Evolutionary conservation across 331 rosid species (phyloP).

Genomic region (Cydonia oblonga): DNA sequence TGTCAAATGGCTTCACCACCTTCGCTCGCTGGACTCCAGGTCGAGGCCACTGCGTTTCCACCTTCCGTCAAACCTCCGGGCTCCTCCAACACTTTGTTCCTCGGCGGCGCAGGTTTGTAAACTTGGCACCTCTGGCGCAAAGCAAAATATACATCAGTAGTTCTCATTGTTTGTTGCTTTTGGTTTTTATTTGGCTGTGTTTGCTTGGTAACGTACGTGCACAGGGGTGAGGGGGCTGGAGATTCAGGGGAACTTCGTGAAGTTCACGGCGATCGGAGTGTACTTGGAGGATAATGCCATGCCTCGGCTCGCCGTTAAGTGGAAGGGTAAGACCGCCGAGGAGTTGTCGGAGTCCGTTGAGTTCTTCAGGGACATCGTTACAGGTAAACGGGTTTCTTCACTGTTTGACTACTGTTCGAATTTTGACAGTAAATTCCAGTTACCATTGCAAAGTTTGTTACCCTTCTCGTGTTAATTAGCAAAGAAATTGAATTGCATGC

Average conservation of each 20-base stretch:
- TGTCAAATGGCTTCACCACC: constrained; percentile 11
- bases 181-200: neutral
- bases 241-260: constrained; percentile 54
- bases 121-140: neutral
- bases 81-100: constrained; percentile 34
- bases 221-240: constrained; percentile 61
- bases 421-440: neutral
- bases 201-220: neutral
- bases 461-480: neutral
- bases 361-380: constrained; percentile 63
- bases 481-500: neutral
- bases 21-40: constrained; percentile 21
- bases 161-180: neutral
- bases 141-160: too few relatives aligned
- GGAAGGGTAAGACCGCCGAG: constrained; percentile 39
- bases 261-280: constrained; percentile 60
- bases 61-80: constrained; percentile 37
- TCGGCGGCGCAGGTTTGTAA: constrained; percentile 67
- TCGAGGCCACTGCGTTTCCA: constrained; percentile 40
- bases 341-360: constrained; percentile 45
- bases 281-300: constrained; percentile 53
- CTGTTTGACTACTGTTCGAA: neutral
- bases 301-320: constrained; percentile 46
- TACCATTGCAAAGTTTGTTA: neutral
- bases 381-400: constrained; percentile 24